phyloP scores from a whole-genome alignment of 2,329 filamentous ascomycete genomes.

The Fusarium sp. region DNA sequence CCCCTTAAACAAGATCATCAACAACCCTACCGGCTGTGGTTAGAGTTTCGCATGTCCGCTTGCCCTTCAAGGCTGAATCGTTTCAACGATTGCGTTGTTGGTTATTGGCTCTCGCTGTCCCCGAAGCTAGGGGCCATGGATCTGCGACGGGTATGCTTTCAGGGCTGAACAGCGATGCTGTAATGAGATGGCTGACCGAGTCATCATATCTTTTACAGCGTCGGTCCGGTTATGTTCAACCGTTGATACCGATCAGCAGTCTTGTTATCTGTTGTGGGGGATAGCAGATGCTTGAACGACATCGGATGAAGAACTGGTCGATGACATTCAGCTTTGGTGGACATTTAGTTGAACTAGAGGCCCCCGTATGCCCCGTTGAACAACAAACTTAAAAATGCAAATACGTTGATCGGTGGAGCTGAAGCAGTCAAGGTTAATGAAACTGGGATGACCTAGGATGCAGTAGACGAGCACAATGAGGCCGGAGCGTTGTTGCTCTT shows the following conservation, averaged over 20 bases:
- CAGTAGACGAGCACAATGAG: not conserved
- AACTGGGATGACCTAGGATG: not conserved
- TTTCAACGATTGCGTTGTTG: constrained; percentile 6
- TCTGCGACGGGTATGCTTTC: constrained; percentile 13
- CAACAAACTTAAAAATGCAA: constrained; percentile 9
- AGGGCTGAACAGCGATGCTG: not conserved
- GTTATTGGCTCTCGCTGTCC: constrained; percentile 32
- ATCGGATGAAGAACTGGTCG: constrained; percentile 4
- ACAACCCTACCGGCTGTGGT: constrained; percentile 23
- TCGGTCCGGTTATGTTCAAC: constrained; percentile 3
- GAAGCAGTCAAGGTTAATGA: not conserved
- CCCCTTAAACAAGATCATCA: constrained; percentile 26
- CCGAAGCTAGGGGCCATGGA: constrained; percentile 28
- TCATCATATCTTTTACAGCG: constrained; percentile 12
- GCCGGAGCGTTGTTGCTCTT: not conserved
- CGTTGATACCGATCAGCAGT: constrained; percentile 19
- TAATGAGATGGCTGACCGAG: constrained; percentile 9
- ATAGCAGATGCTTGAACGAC: constrained; percentile 14
- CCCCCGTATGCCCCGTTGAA: constrained; percentile 3
- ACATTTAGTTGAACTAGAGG: constrained; percentile 8
- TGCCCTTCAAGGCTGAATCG: constrained; percentile 40
- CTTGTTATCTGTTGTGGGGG: constrained; percentile 29
- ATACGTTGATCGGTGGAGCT: constrained; percentile 12
- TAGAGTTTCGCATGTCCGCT: constrained; percentile 30
- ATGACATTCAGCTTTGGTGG: constrained; percentile 14